These are phyloP conservation scores for Colletotrichum musae DNA, from an alignment of 2,329 filamentous ascomycete species.

Conservation along the genomic window DNA sequence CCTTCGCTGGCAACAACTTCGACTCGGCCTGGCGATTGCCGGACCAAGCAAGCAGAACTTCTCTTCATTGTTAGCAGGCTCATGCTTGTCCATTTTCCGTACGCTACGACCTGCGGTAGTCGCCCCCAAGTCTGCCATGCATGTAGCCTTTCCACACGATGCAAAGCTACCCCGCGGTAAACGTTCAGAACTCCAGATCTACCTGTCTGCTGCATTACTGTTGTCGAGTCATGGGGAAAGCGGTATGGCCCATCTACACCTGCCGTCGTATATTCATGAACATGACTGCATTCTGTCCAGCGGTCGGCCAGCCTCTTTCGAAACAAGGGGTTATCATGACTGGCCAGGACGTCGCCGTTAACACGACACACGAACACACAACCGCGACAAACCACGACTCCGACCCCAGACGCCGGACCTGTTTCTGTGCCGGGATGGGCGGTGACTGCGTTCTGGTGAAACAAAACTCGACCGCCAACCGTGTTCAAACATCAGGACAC, in stretches of 20 bases:
- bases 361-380: constrained; percentile 26
- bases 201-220: background rate
- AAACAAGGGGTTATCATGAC: constrained; percentile 34
- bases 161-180: background rate
- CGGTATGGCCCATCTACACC: constrained; percentile 6
- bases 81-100: constrained; percentile 6
- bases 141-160: constrained; percentile 4
- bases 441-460: constrained; percentile 25
- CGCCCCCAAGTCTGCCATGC: constrained; percentile 1
- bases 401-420: constrained; percentile 13
- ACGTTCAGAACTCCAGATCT: background rate
- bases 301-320: constrained; percentile 13
- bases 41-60: background rate
- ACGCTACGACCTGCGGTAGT: background rate
- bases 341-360: constrained; percentile 22
- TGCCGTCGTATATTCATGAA: constrained; percentile 9
- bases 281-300: background rate
- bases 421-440: constrained; percentile 12
- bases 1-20: background rate
- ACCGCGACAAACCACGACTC: background rate
- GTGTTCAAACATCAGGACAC: constrained; percentile 14
- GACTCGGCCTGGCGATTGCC: background rate
- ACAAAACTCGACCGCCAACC: constrained; percentile 19
- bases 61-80: background rate
- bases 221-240: constrained; percentile 19